A percentile compares a stretch with the other conserved stretches of the same genome.
Evolutionary conservation across 345 rosid genomes (phyloP).

Genomic region (Acer saccharum): DNA sequence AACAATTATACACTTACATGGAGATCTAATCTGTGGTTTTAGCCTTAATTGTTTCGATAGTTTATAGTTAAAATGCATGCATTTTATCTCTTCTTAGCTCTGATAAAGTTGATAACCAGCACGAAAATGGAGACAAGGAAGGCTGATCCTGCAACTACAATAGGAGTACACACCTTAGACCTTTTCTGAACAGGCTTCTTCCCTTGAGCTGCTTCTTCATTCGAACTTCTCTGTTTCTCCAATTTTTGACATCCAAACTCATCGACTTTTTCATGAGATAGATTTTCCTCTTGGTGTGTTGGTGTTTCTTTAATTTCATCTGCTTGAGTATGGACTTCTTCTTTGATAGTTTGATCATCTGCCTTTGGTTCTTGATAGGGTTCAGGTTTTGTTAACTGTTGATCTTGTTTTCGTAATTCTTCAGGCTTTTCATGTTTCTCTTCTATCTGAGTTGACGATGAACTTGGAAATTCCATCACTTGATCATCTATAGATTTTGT

Average conservation of each 20-base stretch:
- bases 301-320: conserved; percentile 9
- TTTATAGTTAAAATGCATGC: background rate
- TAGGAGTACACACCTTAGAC: conserved; percentile 32
- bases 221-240: conserved; percentile 23
- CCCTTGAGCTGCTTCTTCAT: conserved; percentile 7
- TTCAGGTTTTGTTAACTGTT: conserved; percentile 10
- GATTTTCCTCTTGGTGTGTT: background rate
- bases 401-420: conserved; percentile 21
- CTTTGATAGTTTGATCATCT: background rate
- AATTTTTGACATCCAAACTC: conserved; percentile 11
- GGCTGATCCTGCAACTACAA: conserved; percentile 58
- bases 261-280: conserved; percentile 1
- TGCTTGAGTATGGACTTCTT: background rate
- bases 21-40: too few species aligned
- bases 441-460: conserved; percentile 6
- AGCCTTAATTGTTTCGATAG: background rate
- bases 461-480: conserved; percentile 12
- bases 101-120: conserved; percentile 42
- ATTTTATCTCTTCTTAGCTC: conserved; percentile 42
- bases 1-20: too few species aligned
- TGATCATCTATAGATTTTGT: conserved; percentile 6
- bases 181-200: conserved; percentile 14
- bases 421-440: conserved; percentile 12
- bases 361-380: conserved; percentile 8
- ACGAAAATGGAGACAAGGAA: conserved; percentile 59